Evolutionary conservation across 257 asterid genomes (phyloP), one percentile per base, ranked within the genome.

Genomic region (Cordia subcordata): DNA sequence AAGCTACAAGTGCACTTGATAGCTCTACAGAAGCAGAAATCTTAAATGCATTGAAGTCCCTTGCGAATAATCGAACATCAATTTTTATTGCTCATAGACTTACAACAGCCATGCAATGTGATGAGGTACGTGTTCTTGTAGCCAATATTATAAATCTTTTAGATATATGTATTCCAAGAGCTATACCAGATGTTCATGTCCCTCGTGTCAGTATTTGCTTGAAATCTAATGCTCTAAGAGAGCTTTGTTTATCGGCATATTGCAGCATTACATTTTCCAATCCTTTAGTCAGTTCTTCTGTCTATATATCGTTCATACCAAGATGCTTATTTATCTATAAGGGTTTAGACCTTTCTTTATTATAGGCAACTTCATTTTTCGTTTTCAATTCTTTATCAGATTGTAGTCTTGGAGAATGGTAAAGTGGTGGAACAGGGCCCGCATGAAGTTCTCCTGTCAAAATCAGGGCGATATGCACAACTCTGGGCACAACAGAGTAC

Each of bases 81-180:
- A 79, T 93, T 42, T 93, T 93, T 71, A 85, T 93, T 50, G 95
- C 97, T 53, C 99, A 93, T 55, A 79, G 99, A 79, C 96, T 89
- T 69, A 93, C 99, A 50, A 93, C 97, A 17, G 97, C 99, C 66
- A 89, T 93, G 99, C 99, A 93, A 75, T 93, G 99, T 65, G 97
- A 93, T 50, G 96, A 89, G 97, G 96, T 90, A 64, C 16, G 64
- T 47, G 17, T 71, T 62, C 64, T 38, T 49, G 51, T 16, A n/a
- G 33, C 60, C 44, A 39, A 39, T 39, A 39, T 16, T 50, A n/a
- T n/a, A n/a, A n/a, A n/a, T n/a, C n/a, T n/a, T n/a, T n/a, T n/a
- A n/a, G n/a, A 15, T 16, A 57, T 66, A 23, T 27, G 18, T 58
- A 32, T 65, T n/a, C 10, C 22, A 8, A 18, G 54, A 6, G 5